Evolutionary conservation across 2,329 filamentous ascomycete species (phyloP).

Genomic region (Alternaria arbusti): DNA sequence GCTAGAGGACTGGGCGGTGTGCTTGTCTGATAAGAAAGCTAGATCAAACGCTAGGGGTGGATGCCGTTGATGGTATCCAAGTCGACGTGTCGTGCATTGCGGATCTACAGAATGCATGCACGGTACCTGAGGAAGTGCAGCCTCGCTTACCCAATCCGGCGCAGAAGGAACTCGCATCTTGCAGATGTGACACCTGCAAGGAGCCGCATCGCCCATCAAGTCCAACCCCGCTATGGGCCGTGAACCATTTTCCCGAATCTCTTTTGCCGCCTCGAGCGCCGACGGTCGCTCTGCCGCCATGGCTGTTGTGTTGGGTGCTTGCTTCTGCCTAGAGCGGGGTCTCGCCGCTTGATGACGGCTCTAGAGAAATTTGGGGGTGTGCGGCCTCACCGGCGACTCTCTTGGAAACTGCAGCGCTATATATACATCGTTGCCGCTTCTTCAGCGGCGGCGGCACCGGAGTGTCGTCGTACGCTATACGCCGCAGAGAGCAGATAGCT

Average conservation of each 20-base stretch:
- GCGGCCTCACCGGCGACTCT: constrained; percentile 2
- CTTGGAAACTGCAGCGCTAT: constrained; percentile 1
- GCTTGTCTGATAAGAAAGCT: background rate
- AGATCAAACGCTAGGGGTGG: background rate
- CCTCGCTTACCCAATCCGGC: constrained; percentile 2
- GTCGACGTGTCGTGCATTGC: background rate
- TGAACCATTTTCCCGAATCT: background rate
- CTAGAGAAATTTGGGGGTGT: background rate
- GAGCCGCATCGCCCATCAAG: background rate
- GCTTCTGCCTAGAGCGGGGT: constrained; percentile 10
- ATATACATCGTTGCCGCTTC: background rate
- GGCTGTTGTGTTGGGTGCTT: constrained; percentile 3
- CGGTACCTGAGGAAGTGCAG: background rate
- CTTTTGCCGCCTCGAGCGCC: background rate
- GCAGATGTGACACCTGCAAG: background rate
- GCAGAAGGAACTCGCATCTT: background rate
- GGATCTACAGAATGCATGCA: background rate
- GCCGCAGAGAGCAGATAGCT: background rate
- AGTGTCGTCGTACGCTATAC: background rate
- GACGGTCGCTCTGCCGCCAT: background rate
- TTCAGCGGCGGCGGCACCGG: background rate
- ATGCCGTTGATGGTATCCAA: background rate
- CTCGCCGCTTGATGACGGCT: background rate
- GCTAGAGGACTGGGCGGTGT: background rate
- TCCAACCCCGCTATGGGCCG: constrained; percentile 1